These are phyloP conservation scores for Prunus mongolica DNA, from an alignment of 306 rosid species.

Conservation along the genomic window DNA sequence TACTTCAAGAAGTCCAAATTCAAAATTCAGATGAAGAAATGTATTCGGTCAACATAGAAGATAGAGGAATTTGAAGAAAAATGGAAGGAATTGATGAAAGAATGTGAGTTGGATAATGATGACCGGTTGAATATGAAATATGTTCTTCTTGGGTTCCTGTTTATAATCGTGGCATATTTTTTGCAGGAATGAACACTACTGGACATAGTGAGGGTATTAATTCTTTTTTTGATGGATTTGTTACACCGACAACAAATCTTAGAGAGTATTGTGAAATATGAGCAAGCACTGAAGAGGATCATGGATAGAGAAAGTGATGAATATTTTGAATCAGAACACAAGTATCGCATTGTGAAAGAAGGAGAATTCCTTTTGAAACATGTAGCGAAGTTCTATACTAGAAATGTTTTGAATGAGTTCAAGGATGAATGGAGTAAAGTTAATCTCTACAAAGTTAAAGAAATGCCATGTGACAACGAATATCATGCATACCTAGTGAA, in stretches of 20 bases:
- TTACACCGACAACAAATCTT: neutral
- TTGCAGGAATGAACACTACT: neutral
- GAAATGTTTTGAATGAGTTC: neutral
- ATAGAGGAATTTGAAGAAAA: no score
- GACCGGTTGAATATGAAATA: neutral
- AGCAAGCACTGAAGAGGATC: neutral
- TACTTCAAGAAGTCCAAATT: neutral
- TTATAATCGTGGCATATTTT: neutral
- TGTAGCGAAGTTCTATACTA: neutral
- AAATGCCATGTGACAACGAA: neutral
- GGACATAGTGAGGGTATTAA: neutral
- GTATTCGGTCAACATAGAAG: neutral
- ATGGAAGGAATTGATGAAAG: no score
- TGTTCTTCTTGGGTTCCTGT: neutral
- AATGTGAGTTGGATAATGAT: neutral
- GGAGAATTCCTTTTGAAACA: neutral
- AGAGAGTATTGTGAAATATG: neutral
- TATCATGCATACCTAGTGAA: neutral
- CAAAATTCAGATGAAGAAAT: neutral
- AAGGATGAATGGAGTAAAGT: neutral
- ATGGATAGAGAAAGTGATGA: neutral
- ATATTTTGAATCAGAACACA: slow-evolving; percentile 1
- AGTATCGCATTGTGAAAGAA: neutral
- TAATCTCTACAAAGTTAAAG: neutral
- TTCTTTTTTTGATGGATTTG: neutral